A percentile compares a stretch with the other conserved stretches of the same genome.
Conservation (phyloP, 371 early-diverging fungal genomes). For the Mortierella polycephala region DNA sequence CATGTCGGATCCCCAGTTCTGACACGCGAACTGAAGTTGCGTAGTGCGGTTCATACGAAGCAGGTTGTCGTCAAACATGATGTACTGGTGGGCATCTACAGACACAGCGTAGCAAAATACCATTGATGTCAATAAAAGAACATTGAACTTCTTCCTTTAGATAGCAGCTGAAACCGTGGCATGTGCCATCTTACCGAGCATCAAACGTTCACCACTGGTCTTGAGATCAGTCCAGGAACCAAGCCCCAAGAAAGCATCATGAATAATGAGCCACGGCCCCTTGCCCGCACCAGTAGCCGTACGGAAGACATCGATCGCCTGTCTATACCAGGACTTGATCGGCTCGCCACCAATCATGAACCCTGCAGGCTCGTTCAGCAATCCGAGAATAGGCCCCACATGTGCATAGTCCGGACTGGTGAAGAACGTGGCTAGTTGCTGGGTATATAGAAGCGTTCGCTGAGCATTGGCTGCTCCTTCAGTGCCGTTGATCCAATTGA, state of each 20-base stretch:
- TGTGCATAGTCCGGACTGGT: constrained; percentile 57
- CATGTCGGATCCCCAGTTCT: constrained; percentile 31
- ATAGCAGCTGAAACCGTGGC: too few species aligned
- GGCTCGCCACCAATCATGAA: constrained; percentile 25
- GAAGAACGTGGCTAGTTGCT: constrained; percentile 28
- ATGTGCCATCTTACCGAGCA: constrained; percentile 25
- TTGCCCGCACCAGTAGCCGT: constrained; percentile 22
- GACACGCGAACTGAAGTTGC: constrained; percentile 41
- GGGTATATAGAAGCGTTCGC: constrained; percentile 26
- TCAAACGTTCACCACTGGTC: constrained; percentile 23
- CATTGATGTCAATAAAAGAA: not conserved
- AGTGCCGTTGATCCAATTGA: constrained; percentile 29
- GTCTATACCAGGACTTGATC: constrained; percentile 37
- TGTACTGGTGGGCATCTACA: constrained; percentile 64
- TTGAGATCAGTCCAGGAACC: constrained; percentile 40
- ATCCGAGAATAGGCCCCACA: constrained; percentile 65
- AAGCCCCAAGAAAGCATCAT: constrained; percentile 54
- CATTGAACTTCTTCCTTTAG: too few species aligned
- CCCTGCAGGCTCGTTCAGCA: constrained; percentile 59
- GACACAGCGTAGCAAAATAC: not conserved
- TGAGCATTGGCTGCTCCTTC: constrained; percentile 34
- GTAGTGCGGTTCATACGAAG: constrained; percentile 20
- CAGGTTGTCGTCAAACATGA: constrained; percentile 58
- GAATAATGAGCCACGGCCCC: constrained; percentile 43
- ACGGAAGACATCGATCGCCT: constrained; percentile 31